Conservation (phyloP, 2,329 filamentous ascomycete species). For the Parafenestella ontariensis region DNA sequence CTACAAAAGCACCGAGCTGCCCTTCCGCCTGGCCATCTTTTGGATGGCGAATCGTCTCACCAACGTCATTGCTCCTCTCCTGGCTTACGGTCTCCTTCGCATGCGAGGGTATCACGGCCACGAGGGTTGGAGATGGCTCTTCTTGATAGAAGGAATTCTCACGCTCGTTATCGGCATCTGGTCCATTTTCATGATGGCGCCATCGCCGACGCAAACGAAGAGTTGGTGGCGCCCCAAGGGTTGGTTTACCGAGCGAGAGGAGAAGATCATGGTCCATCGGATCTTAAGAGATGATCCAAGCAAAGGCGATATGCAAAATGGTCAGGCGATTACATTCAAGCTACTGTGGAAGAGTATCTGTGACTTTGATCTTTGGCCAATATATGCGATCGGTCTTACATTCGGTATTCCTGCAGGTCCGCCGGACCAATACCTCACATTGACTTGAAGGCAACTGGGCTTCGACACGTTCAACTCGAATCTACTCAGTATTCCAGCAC, state of each 20-base stretch:
- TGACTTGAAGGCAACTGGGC: constrained; percentile 61
- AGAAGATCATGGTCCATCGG: constrained; percentile 70
- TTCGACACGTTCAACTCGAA: constrained; percentile 70
- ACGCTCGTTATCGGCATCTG: constrained; percentile 28
- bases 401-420: constrained; percentile 15
- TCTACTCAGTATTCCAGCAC: constrained; percentile 62
- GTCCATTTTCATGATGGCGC: constrained; percentile 40
- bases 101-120: constrained; percentile 51
- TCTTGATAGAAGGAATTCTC: constrained; percentile 57
- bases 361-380: constrained; percentile 31
- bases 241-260: constrained; percentile 70
- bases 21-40: constrained; percentile 51
- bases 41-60: constrained; percentile 47
- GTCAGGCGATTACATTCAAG: constrained; percentile 25
- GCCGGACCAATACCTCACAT: constrained; percentile 49
- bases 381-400: constrained; percentile 22
- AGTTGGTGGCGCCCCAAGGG: constrained; percentile 45
- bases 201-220: constrained; percentile 65
- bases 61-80: constrained; percentile 42
- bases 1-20: constrained; percentile 62
- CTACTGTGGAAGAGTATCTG: constrained; percentile 22
- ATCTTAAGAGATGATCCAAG: constrained; percentile 65
- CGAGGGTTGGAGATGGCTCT: constrained; percentile 49
- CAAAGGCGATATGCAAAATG: constrained; percentile 50
- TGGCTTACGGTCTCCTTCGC: constrained; percentile 49